Evolutionary conservation across 2,329 filamentous ascomycete species (phyloP), one percentile per base, ranked within the genome.

Genomic region (Scedosporium aurantiacum): DNA sequence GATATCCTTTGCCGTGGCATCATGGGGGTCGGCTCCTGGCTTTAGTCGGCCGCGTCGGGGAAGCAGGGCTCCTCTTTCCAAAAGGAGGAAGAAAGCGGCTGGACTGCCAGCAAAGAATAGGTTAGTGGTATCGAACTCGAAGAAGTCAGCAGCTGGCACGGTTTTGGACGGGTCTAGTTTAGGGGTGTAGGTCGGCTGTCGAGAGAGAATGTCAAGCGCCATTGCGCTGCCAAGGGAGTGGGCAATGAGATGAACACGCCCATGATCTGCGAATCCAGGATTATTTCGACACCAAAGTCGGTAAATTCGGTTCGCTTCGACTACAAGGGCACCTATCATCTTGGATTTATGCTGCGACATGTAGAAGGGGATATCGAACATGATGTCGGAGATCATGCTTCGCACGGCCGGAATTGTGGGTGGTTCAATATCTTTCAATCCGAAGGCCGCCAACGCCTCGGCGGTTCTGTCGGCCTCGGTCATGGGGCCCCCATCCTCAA

Each of bases 291-390:
- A 97, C 94, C 94, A 99, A 1, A 97, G 80, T 18, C 89, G 84
- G 71, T 96, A 97, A n/a, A 99, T 90, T 4, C 93, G 84, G 69
- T 99, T 99, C 6, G 94, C 93, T 75, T 99, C 94, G 63, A 82
- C 82, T 47, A 96, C 87, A 57, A 97, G 86, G 1, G 94, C 92
- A 52, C 87, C 82, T 58, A 96, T 89, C 92, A 99, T 97, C 72
- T 91, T 96, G 3, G 87, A 84, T 69, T 97, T 96, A 74, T 97
- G 93, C 63, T 95, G 89, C 0, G 93, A 97, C 75, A 99, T 87
- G 75, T 97, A 99, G 71, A 96, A 97, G 0, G 94, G 94, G 58
- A 99, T 93, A 71, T 99, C 94, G 58, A 97, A 87, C 91, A 99
- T 97, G 67, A 99, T 91, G 71, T 99, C 94, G 50, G 90, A 95